Evolutionary conservation across 352 stramenopile species (phyloP).

Genomic region (Globisporangium uncinulatum): DNA sequence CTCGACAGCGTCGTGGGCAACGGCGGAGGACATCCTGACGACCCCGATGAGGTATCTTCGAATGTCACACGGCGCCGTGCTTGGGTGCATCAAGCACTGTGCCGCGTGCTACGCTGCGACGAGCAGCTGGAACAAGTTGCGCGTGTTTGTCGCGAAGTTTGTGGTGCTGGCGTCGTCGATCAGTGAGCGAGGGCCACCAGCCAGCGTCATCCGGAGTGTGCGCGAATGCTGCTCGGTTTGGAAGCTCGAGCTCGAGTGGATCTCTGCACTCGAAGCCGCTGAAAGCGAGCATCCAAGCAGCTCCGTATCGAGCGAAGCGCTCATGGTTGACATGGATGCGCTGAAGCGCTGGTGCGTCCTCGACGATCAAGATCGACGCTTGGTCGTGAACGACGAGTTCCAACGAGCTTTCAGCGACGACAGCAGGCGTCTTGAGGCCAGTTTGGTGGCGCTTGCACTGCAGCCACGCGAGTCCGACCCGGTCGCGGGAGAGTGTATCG

Average conservation of each 20-base stretch:
- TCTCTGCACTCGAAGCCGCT: slow-evolving; percentile 19
- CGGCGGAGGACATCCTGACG: slow-evolving; percentile 15
- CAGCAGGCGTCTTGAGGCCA: slow-evolving; percentile 11
- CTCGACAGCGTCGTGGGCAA: not conserved
- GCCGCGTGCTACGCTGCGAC: slow-evolving; percentile 38
- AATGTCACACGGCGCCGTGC: slow-evolving; percentile 29
- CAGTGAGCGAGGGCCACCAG: slow-evolving; percentile 11
- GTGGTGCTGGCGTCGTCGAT: slow-evolving; percentile 21
- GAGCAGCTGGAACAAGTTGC: slow-evolving; percentile 38
- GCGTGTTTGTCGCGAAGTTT: slow-evolving; percentile 22
- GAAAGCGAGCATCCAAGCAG: not conserved
- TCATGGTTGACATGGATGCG: not conserved
- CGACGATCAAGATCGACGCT: slow-evolving; percentile 5
- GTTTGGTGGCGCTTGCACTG: slow-evolving; percentile 24
- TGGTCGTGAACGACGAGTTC: not conserved
- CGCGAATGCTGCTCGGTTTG: slow-evolving; percentile 28
- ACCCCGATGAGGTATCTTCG: slow-evolving; percentile 22
- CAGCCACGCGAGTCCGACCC: slow-evolving; percentile 25
- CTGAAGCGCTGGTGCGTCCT: slow-evolving; percentile 26
- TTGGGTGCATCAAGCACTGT: slow-evolving; percentile 44
- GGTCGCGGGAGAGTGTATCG: slow-evolving; percentile 28
- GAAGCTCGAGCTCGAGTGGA: slow-evolving; percentile 26
- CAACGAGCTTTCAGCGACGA: not conserved
- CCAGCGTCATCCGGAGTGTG: slow-evolving; percentile 25
- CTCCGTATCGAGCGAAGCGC: not conserved